phyloP scores from a whole-genome alignment of 2,329 filamentous ascomycete genomes.

The Amesomyces nigricolor region DNA sequence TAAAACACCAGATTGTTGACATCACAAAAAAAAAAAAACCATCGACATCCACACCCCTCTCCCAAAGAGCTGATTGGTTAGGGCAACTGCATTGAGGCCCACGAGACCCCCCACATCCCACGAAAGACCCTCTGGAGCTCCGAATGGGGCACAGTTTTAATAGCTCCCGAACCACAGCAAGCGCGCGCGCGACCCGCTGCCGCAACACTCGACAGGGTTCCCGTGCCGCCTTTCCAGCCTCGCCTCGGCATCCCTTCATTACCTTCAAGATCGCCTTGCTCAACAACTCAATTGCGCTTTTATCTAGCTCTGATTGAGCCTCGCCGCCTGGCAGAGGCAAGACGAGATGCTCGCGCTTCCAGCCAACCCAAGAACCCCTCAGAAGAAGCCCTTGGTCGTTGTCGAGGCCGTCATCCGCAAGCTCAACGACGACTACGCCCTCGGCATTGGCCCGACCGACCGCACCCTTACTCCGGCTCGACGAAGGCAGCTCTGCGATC shows the following conservation, averaged over 20 bases:
- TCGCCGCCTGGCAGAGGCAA: too few species aligned
- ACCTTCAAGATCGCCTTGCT: not conserved
- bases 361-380: conserved; percentile 16
- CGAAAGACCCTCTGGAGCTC: not conserved
- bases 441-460: conserved; percentile 26
- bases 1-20: too few species aligned
- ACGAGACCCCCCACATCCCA: not conserved
- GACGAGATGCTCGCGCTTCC: not conserved
- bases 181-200: not conserved
- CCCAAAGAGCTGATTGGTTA: not conserved
- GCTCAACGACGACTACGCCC: conserved; percentile 28
- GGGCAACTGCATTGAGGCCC: not conserved
- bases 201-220: not conserved
- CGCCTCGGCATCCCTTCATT: not conserved
- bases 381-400: conserved; percentile 9
- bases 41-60: not conserved
- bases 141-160: not conserved
- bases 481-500: conserved; percentile 16
- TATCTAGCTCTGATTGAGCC: too few species aligned
- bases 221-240: not conserved
- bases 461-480: conserved; percentile 19
- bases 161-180: conserved; percentile 3
- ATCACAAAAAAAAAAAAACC: too few species aligned
- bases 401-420: conserved; percentile 21
- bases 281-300: not conserved